Evolutionary conservation across 2,329 filamentous ascomycete species (phyloP).

Genomic region (Clarireedia monteithiana): DNA sequence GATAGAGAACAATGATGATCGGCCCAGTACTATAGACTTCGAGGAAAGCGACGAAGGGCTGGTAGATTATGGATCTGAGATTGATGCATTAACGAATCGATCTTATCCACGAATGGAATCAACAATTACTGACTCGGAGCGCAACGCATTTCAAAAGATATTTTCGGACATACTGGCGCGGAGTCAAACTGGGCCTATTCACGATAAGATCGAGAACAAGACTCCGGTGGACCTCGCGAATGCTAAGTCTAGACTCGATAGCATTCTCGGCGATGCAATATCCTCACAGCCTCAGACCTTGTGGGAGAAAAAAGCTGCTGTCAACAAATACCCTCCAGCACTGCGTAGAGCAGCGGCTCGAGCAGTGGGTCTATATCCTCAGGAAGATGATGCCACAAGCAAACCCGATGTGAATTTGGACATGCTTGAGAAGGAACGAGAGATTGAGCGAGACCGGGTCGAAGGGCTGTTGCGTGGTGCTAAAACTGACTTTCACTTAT

Average conservation of each 20-base stretch:
- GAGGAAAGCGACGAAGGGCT: constrained; percentile 12
- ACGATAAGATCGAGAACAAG: neutral
- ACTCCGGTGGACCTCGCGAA: neutral
- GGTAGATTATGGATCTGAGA: constrained; percentile 13
- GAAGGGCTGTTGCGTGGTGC: constrained; percentile 46
- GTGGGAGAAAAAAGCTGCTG: constrained; percentile 13
- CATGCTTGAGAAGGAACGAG: constrained; percentile 24
- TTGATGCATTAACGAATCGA: constrained; percentile 18
- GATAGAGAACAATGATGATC: neutral
- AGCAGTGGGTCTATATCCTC: constrained; percentile 21
- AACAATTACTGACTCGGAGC: constrained; percentile 52
- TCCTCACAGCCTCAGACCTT: neutral
- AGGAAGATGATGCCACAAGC: constrained; percentile 5
- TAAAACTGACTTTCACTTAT: constrained; percentile 55
- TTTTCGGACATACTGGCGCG: constrained; percentile 49
- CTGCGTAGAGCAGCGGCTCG: constrained; percentile 26
- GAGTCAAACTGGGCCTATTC: constrained; percentile 11
- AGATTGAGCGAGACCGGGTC: constrained; percentile 43
- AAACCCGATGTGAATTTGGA: constrained; percentile 10
- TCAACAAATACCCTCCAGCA: constrained; percentile 25
- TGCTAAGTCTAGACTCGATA: constrained; percentile 16
- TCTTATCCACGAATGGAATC: constrained; percentile 27
- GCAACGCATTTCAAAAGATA: constrained; percentile 42
- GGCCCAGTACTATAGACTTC: constrained; percentile 6
- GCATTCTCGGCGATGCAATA: constrained; percentile 17